A percentile compares a stretch with the other conserved stretches of the same genome.
Conservation (phyloP, 169 alveolate genomes). For the Amoebophrya sp. region DNA sequence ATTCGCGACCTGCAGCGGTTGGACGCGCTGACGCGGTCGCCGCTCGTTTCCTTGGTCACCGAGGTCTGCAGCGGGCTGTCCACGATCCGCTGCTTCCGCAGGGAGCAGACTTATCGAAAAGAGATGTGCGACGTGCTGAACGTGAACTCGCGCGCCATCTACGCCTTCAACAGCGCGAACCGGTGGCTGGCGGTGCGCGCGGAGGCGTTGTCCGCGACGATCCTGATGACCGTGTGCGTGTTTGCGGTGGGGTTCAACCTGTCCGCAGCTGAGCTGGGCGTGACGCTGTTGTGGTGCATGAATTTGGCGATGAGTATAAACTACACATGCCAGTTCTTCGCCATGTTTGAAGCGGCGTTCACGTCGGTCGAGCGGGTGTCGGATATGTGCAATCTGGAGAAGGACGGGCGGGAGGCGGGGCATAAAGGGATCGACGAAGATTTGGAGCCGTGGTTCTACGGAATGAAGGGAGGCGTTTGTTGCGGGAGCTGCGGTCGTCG, state of each 20-base stretch:
- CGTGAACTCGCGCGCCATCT: not conserved
- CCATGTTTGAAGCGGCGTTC: not conserved
- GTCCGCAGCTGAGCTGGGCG: not conserved
- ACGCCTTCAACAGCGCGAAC: conserved; percentile 16
- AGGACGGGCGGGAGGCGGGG: not conserved
- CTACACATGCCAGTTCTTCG: not conserved
- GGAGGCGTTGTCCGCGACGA: conserved; percentile 27
- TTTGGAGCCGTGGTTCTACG: not conserved
- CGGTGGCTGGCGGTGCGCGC: conserved; percentile 33
- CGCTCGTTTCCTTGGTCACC: conserved; percentile 34
- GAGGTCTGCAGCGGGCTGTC: not conserved
- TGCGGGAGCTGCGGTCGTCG: not conserved
- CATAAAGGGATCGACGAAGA: not conserved
- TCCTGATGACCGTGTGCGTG: conserved; percentile 14
- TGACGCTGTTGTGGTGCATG: not conserved
- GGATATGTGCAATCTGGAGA: not conserved
- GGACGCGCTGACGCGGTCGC: conserved; percentile 39
- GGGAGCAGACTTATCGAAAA: not conserved
- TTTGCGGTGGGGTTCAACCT: not conserved
- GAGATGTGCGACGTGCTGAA: not conserved
- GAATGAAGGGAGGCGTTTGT: not conserved
- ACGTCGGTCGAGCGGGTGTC: not conserved
- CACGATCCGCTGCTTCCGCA: not conserved
- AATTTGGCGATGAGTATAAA: not conserved
- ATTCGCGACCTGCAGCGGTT: conserved; percentile 30